A percentile compares a stretch with the other conserved stretches of the same genome.
Conservation (phyloP, 805 yeast species). For the Myxozyma mucilagina region DNA sequence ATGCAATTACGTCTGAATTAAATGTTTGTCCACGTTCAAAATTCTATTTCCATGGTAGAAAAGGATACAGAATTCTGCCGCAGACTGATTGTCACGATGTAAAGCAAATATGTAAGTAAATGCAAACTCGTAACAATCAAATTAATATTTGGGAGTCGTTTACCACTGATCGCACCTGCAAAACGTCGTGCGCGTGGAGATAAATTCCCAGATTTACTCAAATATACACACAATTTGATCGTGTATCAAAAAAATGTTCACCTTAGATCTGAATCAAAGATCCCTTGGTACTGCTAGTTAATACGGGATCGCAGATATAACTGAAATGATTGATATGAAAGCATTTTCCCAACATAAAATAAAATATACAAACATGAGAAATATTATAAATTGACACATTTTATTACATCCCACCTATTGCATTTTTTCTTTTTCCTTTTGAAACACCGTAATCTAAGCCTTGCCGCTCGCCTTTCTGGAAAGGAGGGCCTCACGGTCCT, state of each 20-base stretch:
- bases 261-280: background rate
- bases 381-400: constrained; percentile 8
- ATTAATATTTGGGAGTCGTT: constrained; percentile 31
- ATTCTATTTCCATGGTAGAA: background rate
- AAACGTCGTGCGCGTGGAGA: constrained; percentile 31
- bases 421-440: constrained; percentile 4
- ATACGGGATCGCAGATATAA: background rate
- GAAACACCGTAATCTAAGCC: constrained; percentile 8
- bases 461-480: constrained; percentile 27
- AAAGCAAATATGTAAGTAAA: constrained; percentile 2
- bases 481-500: constrained; percentile 98
- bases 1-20: background rate
- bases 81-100: constrained; percentile 4
- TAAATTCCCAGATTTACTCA: constrained; percentile 25
- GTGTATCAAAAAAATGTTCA: background rate
- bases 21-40: constrained; percentile 30
- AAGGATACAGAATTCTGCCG: constrained; percentile 24
- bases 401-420: constrained; percentile 17
- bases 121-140: background rate
- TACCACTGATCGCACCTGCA: constrained; percentile 29
- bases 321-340: constrained; percentile 4
- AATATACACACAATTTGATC: background rate
- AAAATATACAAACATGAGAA: constrained; percentile 10
- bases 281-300: background rate
- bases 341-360: constrained; percentile 4